These are phyloP conservation scores for Cantharellus anzutake DNA, from an alignment of 768 basidiomycete species.

Conservation along the genomic window DNA sequence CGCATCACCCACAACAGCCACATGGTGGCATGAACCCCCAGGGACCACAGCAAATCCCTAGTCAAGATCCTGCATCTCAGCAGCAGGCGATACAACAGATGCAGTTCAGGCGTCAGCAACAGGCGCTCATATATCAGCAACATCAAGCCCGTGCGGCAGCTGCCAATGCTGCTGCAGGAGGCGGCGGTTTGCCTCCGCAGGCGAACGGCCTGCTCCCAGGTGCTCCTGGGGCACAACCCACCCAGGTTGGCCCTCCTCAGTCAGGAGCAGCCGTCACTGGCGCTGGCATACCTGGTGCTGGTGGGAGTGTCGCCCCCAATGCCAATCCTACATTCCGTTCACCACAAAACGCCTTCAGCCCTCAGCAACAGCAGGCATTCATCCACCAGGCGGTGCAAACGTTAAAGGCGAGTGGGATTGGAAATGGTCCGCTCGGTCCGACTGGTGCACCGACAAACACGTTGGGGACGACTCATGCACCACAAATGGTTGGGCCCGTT, in stretches of 20 bases:
- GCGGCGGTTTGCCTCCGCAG: background rate
- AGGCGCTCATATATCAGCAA: background rate
- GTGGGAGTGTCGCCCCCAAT: background rate
- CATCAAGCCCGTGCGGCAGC: background rate
- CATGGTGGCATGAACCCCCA: background rate
- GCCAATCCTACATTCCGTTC: background rate
- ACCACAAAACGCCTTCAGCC: background rate
- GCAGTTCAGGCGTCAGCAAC: background rate
- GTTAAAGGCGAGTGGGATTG: background rate
- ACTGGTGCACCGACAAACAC: background rate
- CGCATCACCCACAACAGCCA: background rate
- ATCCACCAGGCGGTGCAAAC: background rate
- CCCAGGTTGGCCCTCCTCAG: too few species aligned
- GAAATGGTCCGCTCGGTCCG: background rate
- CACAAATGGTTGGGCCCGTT: background rate
- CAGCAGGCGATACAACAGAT: background rate
- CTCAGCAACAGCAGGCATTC: background rate
- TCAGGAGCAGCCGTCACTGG: background rate
- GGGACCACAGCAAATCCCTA: background rate
- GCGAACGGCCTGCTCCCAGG: too few species aligned
- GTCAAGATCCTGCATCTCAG: background rate
- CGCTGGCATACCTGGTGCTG: background rate
- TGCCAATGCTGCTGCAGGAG: background rate
- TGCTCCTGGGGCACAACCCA: too few species aligned
- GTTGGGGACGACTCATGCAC: background rate